Conservation (phyloP, 1,284 basidiomycete species). For the Chondrostereum purpureum region DNA sequence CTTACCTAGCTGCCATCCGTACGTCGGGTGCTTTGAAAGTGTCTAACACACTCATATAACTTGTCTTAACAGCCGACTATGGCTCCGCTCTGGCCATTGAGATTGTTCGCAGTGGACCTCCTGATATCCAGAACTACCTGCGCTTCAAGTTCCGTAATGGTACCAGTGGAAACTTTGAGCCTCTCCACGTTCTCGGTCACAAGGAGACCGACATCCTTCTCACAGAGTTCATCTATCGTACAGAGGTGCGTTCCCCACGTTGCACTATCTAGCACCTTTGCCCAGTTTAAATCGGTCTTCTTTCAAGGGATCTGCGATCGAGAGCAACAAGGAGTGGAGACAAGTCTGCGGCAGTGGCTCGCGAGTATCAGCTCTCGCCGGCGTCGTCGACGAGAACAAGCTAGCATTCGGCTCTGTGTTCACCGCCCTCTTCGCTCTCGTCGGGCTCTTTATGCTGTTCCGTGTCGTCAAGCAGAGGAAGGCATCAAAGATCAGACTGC, state of each 20-base stretch:
- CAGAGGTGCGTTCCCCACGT: constrained; percentile 43
- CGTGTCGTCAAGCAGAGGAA: constrained; percentile 27
- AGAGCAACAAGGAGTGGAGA: constrained; percentile 63
- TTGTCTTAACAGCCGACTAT: constrained; percentile 56
- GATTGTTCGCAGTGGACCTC: constrained; percentile 63
- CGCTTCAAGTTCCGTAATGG: constrained; percentile 86
- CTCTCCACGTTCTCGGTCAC: constrained; percentile 64
- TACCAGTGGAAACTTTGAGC: constrained; percentile 49
- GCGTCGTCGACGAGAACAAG: constrained; percentile 22
- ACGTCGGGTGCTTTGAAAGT: constrained; percentile 21
- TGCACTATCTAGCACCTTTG: neutral
- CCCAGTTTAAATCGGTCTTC: too few species aligned
- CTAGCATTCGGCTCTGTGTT: constrained; percentile 28
- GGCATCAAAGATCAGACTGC: neutral
- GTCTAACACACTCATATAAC: constrained; percentile 9
- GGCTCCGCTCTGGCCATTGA: constrained; percentile 76
- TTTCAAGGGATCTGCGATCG: constrained; percentile 54
- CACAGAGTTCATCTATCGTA: constrained; percentile 71
- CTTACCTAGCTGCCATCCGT: constrained; percentile 61
- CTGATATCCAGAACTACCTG: constrained; percentile 73
- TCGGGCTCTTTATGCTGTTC: constrained; percentile 39
- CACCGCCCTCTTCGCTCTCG: constrained; percentile 38
- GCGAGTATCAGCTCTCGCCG: constrained; percentile 3
- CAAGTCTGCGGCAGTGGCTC: constrained; percentile 42
- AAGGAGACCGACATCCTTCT: constrained; percentile 63